Conservation (phyloP, 495 filamentous ascomycete species). For the Peziza echinospora region DNA sequence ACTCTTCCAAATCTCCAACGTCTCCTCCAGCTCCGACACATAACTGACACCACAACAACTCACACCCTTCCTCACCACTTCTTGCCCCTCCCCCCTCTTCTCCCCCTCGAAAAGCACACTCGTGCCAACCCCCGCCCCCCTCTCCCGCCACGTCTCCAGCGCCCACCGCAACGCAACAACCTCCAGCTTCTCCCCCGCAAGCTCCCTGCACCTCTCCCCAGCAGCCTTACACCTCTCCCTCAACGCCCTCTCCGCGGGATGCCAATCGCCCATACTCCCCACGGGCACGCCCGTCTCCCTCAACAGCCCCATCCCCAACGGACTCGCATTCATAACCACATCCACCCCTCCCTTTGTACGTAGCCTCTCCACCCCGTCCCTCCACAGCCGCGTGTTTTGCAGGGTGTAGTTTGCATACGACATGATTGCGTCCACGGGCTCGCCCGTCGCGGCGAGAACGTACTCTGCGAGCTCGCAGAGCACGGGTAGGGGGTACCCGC, state of each 20-base stretch:
- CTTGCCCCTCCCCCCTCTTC: slow-evolving; percentile 20
- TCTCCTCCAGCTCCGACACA: not conserved
- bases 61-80: not conserved
- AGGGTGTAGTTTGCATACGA: slow-evolving; percentile 84
- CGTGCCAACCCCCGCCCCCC: slow-evolving; percentile 39
- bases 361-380: slow-evolving; percentile 36
- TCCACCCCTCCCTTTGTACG: slow-evolving; percentile 49
- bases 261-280: slow-evolving; percentile 60
- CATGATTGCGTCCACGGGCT: slow-evolving; percentile 73
- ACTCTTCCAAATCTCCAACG: not conserved
- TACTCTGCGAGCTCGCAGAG: slow-evolving; percentile 53
- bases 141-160: slow-evolving; percentile 53
- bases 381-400: slow-evolving; percentile 52
- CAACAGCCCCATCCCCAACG: slow-evolving; percentile 74
- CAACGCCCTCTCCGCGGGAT: slow-evolving; percentile 59
- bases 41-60: not conserved
- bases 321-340: slow-evolving; percentile 69
- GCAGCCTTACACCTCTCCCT: slow-evolving; percentile 35
- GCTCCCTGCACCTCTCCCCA: slow-evolving; percentile 31
- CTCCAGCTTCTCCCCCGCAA: slow-evolving; percentile 52
- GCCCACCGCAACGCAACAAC: slow-evolving; percentile 67
- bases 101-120: slow-evolving; percentile 24
- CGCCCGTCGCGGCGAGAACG: slow-evolving; percentile 52
- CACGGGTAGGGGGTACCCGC: slow-evolving; percentile 60
- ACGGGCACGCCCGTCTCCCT: slow-evolving; percentile 50